phyloP scores from a whole-genome alignment of 768 basidiomycete genomes.

The Russula ochroleuca region DNA sequence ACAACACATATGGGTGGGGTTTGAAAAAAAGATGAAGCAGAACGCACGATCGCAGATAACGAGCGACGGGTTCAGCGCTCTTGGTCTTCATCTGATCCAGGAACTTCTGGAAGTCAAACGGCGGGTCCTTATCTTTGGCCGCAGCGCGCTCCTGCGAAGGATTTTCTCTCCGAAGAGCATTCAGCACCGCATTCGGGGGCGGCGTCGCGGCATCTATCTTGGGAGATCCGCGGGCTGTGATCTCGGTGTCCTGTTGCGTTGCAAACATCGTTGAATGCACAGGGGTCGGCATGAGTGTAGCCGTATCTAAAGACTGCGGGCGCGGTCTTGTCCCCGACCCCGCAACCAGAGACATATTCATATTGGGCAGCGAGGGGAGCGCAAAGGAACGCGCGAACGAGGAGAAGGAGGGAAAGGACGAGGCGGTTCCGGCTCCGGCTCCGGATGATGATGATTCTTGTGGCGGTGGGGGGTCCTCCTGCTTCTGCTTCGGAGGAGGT shows the following conservation, averaged over 20 bases:
- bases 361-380: constrained; percentile 42
- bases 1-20: background rate
- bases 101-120: constrained; percentile 93
- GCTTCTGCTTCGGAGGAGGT: constrained; percentile 8
- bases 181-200: constrained; percentile 6
- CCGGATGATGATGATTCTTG: background rate
- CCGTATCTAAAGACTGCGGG: constrained; percentile 55
- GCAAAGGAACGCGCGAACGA: constrained; percentile 63
- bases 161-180: constrained; percentile 29
- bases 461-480: constrained; percentile 2
- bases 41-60: constrained; percentile 91
- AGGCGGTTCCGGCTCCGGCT: constrained; percentile 26
- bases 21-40: background rate
- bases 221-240: constrained; percentile 18
- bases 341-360: constrained; percentile 24
- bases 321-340: constrained; percentile 33
- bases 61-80: constrained; percentile 86
- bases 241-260: constrained; percentile 15
- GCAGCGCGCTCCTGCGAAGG: constrained; percentile 29
- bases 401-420: constrained; percentile 57
- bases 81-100: constrained; percentile 90
- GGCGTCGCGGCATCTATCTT: constrained; percentile 1
- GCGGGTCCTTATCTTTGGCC: constrained; percentile 38
- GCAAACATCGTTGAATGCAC: constrained; percentile 16
- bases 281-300: constrained; percentile 21